These are phyloP conservation scores for Physcomitrium patens DNA, from an alignment of 225 moss, liverwort and hornwort species.

Conservation along the genomic window DNA sequence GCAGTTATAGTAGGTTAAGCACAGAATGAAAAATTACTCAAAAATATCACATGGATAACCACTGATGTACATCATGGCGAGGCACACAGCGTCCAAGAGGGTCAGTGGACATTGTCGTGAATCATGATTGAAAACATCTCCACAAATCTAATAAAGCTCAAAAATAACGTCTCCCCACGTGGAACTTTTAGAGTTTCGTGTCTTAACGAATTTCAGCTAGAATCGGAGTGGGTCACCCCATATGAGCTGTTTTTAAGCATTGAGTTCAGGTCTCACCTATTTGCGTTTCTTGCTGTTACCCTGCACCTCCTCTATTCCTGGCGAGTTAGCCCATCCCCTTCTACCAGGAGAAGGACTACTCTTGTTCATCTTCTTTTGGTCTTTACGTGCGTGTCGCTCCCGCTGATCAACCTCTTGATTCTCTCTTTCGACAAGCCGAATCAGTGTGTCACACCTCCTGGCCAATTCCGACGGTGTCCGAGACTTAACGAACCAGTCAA, in stretches of 20 bases:
- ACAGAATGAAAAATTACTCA: neutral
- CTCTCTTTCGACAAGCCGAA: constrained; percentile 94
- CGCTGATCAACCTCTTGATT: constrained; percentile 98
- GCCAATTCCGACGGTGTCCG: constrained; percentile 95
- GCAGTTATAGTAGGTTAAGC: neutral
- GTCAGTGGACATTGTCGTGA: neutral
- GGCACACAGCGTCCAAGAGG: neutral
- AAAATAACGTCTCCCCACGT: neutral
- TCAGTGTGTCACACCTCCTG: constrained; percentile 95
- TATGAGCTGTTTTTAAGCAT: neutral
- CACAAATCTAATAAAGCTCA: neutral
- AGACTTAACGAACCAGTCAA: constrained; percentile 99
- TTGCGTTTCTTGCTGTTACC: constrained; percentile 87
- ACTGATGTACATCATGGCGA: neutral
- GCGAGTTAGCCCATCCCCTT: constrained; percentile 72
- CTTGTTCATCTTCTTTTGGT: constrained; percentile 96
- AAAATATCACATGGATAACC: neutral
- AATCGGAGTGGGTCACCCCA: neutral
- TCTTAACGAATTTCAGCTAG: neutral
- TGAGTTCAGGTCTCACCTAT: constrained; percentile 48
- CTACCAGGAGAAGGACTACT: constrained; percentile 88
- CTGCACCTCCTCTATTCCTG: constrained; percentile 72
- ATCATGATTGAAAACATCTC: neutral
- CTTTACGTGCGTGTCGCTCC: constrained; percentile 97
- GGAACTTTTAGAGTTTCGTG: neutral